Evolutionary conservation across 2,329 filamentous ascomycete species (phyloP).

Genomic region (Pezicula carpinea): DNA sequence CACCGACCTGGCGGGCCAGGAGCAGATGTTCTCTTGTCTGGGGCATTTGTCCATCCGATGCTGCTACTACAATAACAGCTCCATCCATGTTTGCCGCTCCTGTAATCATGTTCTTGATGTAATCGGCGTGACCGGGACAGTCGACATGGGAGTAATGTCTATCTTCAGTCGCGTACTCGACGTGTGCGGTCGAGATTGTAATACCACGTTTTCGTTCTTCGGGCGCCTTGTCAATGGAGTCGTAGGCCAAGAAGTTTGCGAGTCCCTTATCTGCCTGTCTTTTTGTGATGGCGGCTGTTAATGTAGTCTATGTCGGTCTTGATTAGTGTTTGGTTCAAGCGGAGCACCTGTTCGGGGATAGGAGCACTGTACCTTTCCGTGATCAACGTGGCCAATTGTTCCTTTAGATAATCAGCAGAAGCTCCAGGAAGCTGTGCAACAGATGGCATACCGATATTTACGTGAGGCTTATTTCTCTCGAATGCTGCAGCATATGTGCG

Average conservation of each 20-base stretch:
- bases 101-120: slow-evolving; percentile 99
- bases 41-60: slow-evolving; percentile 98
- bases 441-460: slow-evolving; percentile 77
- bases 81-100: slow-evolving; percentile 99
- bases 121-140: slow-evolving; percentile 99
- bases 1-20: slow-evolving; percentile 95
- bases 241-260: slow-evolving; percentile 95
- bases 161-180: slow-evolving; percentile 92
- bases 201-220: slow-evolving; percentile 99
- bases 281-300: slow-evolving; percentile 98
- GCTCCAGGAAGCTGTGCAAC: slow-evolving; percentile 1
- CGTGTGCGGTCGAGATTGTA: slow-evolving; percentile 96
- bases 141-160: slow-evolving; percentile 99
- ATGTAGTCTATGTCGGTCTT: slow-evolving; percentile 67
- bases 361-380: slow-evolving; percentile 74
- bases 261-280: slow-evolving; percentile 91
- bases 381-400: slow-evolving; percentile 99
- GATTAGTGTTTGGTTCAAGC: neutral
- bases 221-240: slow-evolving; percentile 96
- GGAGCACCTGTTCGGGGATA: neutral
- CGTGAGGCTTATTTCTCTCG: slow-evolving; percentile 91
- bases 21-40: slow-evolving; percentile 98
- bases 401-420: slow-evolving; percentile 41
- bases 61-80: slow-evolving; percentile 96
- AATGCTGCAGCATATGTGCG: slow-evolving; percentile 63